These are phyloP conservation scores for Euclidium syriacum DNA, from an alignment of 345 rosid species.

Conservation along the genomic window DNA sequence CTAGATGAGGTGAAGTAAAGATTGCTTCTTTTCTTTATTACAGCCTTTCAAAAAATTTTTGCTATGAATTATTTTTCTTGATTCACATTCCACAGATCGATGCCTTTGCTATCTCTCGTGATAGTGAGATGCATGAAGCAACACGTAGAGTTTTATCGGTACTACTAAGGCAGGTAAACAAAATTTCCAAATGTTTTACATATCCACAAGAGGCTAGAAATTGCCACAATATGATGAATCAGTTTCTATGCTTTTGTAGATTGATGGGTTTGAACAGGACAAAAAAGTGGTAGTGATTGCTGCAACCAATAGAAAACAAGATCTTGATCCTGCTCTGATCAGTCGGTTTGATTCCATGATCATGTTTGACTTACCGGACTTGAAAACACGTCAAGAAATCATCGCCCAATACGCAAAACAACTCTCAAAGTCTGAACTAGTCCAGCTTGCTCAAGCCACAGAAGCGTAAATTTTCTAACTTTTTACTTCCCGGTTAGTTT, in stretches of 20 bases:
- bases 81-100: slow-evolving; percentile 61
- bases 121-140: slow-evolving; percentile 88
- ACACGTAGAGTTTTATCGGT: slow-evolving; percentile 89
- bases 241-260: slow-evolving; percentile 40
- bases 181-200: neutral
- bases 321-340: slow-evolving; percentile 89
- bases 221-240: neutral
- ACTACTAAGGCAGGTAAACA: slow-evolving; percentile 73
- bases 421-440: slow-evolving; percentile 54
- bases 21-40: neutral
- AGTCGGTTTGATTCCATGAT: slow-evolving; percentile 97
- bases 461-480: slow-evolving; percentile 41
- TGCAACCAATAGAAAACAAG: slow-evolving; percentile 94
- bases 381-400: slow-evolving; percentile 60
- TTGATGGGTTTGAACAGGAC: slow-evolving; percentile 95
- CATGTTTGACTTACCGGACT: slow-evolving; percentile 68
- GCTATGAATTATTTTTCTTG: neutral
- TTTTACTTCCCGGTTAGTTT: neutral
- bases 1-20: slow-evolving; percentile 72
- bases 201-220: neutral
- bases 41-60: neutral
- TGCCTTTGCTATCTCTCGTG: slow-evolving; percentile 85
- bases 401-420: slow-evolving; percentile 86
- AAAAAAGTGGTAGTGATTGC: slow-evolving; percentile 87
- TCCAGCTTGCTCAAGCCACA: slow-evolving; percentile 60